phyloP scores from a whole-genome alignment of 1,139 yeast species.

The Sugiyamaella grinbergsii region DNA sequence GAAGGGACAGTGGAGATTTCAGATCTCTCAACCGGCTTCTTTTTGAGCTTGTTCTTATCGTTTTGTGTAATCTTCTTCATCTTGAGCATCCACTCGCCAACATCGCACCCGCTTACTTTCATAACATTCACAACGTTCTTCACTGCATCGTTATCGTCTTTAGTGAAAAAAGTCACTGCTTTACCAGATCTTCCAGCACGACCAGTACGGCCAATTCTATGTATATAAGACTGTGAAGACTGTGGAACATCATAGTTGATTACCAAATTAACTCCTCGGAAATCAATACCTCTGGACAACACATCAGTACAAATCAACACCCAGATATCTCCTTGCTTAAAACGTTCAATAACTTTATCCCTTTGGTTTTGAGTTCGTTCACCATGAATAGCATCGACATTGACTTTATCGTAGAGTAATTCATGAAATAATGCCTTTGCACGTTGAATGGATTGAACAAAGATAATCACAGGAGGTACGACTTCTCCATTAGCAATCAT shows the following conservation, averaged over 20 bases:
- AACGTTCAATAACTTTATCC: conserved; percentile 78
- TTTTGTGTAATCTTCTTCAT: conserved; percentile 68
- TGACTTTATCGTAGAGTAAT: conserved; percentile 81
- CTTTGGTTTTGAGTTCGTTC: conserved; percentile 91
- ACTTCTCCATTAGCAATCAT: conserved; percentile 75
- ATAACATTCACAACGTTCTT: conserved; percentile 90
- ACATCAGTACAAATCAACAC: conserved; percentile 96
- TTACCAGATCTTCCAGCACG: conserved; percentile 87
- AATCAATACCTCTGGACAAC: conserved; percentile 94
- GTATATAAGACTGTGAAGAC: conserved; percentile 92
- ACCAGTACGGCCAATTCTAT: conserved; percentile 98
- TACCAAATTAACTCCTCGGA: conserved; percentile 91
- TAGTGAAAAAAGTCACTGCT: conserved; percentile 91
- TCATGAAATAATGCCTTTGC: conserved; percentile 96
- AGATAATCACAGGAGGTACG: conserved; percentile 90
- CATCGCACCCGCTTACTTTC: conserved; percentile 84
- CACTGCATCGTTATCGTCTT: conserved; percentile 75
- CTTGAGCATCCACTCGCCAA: conserved; percentile 79
- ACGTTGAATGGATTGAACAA: conserved; percentile 87
- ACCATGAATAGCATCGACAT: conserved; percentile 95
- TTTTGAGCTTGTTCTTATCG: conserved; percentile 66
- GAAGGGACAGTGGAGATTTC: conserved; percentile 87
- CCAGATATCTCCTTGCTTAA: conserved; percentile 91
- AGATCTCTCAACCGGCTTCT: conserved; percentile 62
- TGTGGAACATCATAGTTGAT: conserved; percentile 97